Evolutionary conservation across 73 alveolate species (phyloP).

Genomic region (Tetrahymena malaccensis): DNA sequence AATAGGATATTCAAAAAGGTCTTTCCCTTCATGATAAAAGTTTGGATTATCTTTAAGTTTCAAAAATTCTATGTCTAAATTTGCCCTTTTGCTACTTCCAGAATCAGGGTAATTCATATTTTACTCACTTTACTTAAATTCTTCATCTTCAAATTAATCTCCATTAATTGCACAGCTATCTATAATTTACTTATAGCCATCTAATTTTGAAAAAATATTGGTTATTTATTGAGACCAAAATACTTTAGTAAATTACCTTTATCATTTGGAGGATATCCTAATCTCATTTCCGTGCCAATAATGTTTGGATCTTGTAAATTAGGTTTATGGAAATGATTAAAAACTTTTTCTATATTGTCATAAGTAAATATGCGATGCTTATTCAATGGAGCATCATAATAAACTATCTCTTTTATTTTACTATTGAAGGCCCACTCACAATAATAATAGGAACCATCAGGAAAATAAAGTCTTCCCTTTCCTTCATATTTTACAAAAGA

Average conservation of each 20-base stretch:
- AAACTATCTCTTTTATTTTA: not conserved
- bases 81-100: not conserved
- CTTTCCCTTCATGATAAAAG: not conserved
- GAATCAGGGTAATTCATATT: not conserved
- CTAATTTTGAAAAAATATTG: no score
- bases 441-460: constrained; percentile 19
- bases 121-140: not conserved
- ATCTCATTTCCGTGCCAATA: not conserved
- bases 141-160: constrained; percentile 31
- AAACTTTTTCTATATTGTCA: not conserved
- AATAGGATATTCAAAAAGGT: not conserved
- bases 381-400: constrained; percentile 15
- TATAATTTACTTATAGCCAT: constrained; percentile 8
- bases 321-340: not conserved
- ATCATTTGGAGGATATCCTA: constrained; percentile 7
- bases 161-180: constrained; percentile 23
- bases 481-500: not conserved
- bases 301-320: not conserved
- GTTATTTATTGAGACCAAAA: no score
- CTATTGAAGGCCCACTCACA: constrained; percentile 28
- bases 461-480: constrained; percentile 13
- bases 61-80: not conserved
- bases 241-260: no score
- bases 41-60: not conserved
- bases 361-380: not conserved